Conservation (phyloP, 345 rosid species). For the Linum trigynum region DNA sequence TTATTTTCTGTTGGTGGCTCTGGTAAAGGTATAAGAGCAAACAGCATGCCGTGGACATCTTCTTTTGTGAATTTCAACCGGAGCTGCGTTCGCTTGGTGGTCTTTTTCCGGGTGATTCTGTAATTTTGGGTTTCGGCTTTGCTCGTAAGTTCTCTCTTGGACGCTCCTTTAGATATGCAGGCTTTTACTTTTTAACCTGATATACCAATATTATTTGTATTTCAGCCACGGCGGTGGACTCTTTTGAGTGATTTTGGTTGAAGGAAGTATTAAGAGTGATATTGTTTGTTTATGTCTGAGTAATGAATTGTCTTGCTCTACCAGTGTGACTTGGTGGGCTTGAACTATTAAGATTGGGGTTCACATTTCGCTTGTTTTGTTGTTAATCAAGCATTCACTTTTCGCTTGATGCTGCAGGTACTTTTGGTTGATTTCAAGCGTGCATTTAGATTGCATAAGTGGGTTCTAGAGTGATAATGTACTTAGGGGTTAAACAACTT, state of each 20-base stretch:
- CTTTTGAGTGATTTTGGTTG: not conserved
- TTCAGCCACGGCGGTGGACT: not conserved
- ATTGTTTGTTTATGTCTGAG: not conserved
- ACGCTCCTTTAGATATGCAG: not conserved
- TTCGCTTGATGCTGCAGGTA: conserved; percentile 28
- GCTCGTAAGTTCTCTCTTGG: conserved; percentile 24
- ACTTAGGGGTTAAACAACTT: conserved; percentile 63
- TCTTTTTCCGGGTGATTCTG: conserved; percentile 70
- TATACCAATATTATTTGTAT: not conserved
- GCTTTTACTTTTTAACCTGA: too few relatives aligned
- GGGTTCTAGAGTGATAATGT: conserved; percentile 63
- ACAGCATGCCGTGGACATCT: conserved; percentile 73
- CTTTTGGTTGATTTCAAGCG: conserved; percentile 14
- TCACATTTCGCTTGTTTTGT: not conserved
- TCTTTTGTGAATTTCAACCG: conserved; percentile 55
- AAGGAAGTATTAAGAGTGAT: not conserved
- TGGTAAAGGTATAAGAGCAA: conserved; percentile 20
- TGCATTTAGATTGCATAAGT: conserved; percentile 12
- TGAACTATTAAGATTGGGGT: too few relatives aligned
- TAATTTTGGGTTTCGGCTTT: conserved; percentile 30
- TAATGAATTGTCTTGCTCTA: too few relatives aligned
- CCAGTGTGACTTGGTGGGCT: too few relatives aligned
- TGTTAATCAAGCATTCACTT: not conserved
- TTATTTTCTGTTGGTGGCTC: conserved; percentile 12
- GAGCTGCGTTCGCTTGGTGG: conserved; percentile 56